Percentiles rank a stretch among this genome's conserved stretches.
phyloP scores from a whole-genome alignment of 306 rosid species.

The Phaseolus lunatus region DNA sequence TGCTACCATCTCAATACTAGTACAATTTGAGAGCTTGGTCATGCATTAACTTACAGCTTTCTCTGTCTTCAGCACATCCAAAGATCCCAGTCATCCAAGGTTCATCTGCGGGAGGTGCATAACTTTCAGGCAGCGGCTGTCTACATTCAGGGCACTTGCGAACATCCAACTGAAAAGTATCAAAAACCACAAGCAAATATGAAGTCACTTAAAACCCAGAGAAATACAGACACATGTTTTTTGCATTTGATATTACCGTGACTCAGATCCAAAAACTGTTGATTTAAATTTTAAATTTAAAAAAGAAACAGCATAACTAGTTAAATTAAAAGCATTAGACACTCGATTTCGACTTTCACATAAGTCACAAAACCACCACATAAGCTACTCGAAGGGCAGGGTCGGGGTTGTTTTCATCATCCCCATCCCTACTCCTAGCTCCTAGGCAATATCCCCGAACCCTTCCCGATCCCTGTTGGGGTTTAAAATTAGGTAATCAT shows the following conservation, averaged over 20 bases:
- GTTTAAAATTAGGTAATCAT: too few species aligned
- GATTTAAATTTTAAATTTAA: slow-evolving; percentile 12
- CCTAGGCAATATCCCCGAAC: too few species aligned
- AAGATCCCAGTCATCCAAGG: slow-evolving; percentile 98
- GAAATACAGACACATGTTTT: not conserved
- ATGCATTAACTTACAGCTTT: slow-evolving; percentile 78
- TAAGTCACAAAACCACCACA: not conserved
- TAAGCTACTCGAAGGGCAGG: not conserved
- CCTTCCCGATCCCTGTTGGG: too few species aligned
- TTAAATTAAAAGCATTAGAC: not conserved
- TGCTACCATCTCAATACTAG: slow-evolving; percentile 17
- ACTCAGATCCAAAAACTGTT: slow-evolving; percentile 1
- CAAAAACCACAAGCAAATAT: slow-evolving; percentile 16
- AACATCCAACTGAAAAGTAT: slow-evolving; percentile 66
- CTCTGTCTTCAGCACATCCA: slow-evolving; percentile 85
- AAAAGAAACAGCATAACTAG: not conserved
- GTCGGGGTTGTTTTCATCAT: not conserved
- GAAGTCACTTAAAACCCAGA: slow-evolving; percentile 15
- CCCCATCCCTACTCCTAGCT: not conserved
- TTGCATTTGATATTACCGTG: not conserved
- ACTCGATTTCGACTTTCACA: not conserved
- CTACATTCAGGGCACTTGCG: slow-evolving; percentile 89
- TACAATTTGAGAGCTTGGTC: slow-evolving; percentile 23
- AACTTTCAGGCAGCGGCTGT: slow-evolving; percentile 92
- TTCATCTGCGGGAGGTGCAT: slow-evolving; percentile 89